phyloP scores from a whole-genome alignment of 2,329 filamentous ascomycete genomes.

The Microascus cirrosus region DNA sequence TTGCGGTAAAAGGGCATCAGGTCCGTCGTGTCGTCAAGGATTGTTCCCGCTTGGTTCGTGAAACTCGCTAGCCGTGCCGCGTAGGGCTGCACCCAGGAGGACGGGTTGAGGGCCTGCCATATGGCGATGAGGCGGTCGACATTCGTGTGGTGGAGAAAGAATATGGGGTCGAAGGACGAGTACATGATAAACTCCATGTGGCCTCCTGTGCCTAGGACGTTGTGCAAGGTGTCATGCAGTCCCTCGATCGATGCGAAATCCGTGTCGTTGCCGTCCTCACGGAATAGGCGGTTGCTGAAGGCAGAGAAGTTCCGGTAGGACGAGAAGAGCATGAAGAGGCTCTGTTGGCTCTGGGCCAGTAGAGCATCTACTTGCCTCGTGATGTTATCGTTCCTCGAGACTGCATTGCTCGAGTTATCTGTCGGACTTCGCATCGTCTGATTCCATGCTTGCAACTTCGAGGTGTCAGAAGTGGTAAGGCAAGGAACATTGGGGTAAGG shows the following conservation, averaged over 20 bases:
- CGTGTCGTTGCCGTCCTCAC: conserved; percentile 29
- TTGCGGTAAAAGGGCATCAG: conserved; percentile 56
- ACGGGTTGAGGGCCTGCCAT: conserved; percentile 65
- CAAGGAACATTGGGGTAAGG: neutral
- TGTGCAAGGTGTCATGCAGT: conserved; percentile 53
- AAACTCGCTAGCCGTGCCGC: conserved; percentile 47
- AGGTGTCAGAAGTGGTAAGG: conserved; percentile 4
- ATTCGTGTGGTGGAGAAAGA: conserved; percentile 68
- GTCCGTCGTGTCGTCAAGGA: conserved; percentile 26
- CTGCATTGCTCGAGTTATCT: conserved; percentile 12
- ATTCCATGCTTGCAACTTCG: conserved; percentile 46
- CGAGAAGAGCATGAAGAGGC: conserved; percentile 57
- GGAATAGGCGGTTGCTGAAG: conserved; percentile 60
- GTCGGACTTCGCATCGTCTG: conserved; percentile 48
- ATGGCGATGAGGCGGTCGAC: conserved; percentile 66
- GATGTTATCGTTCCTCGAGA: conserved; percentile 49
- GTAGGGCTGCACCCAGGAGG: conserved; percentile 52
- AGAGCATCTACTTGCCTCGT: conserved; percentile 39
- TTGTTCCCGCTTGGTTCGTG: conserved; percentile 36
- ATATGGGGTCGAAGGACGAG: conserved; percentile 69
- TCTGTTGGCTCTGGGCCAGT: conserved; percentile 43
- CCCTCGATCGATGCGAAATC: conserved; percentile 55
- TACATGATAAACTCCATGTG: conserved; percentile 63
- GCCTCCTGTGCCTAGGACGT: conserved; percentile 45
- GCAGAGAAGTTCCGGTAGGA: conserved; percentile 56